Base-by-base conservation (phyloP, 2,329 filamentous ascomycete species). In the Xylariaceae sp. region DNA sequence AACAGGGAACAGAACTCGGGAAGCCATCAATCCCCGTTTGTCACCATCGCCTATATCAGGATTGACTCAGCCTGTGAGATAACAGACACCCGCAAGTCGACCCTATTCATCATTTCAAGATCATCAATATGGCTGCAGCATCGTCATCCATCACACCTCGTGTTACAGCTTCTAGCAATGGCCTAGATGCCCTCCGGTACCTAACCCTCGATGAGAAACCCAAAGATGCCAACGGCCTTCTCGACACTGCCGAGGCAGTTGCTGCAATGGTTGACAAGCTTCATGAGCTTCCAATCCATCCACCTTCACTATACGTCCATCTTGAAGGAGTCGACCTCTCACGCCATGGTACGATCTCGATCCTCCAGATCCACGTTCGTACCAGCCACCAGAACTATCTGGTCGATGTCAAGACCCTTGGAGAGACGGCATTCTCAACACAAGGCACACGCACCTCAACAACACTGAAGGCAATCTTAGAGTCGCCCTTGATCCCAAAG, bases 301-400 rank as follows among this genome's bases (percentile, higher is more conserved):
- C 62, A 3, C 68, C 57, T 6, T 66, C 67, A n/a, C 60, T 80
- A 3, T 80, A 70, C 56, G 22, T 80, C 12, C 76, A 79, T 49
- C 56, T 79, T 0, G 75, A 80, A 60, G 76, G 76, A 2, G 60
- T 68, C 7, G 64, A 73, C 9, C 70, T 78, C 7, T 62, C 54
- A 11, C 63, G 74, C 4, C 32, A 71, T 12, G 75, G 75, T 2
- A 67, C 62, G 6, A 61, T 80, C 12, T 75, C 75, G 0, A 68
- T 78, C n/a, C 19, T 78, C 1, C 63, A 68, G 15, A 58, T 78
- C 5, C 65, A 69, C 32, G 55, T 72, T 33, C 49, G 54, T 1
- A 63, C 66, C 0, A 46, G 32, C 1, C 47, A 65, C 12, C 45
- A 56, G 2, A 65, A 63, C 6, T 74, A 74, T 55, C 59, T 81